These are phyloP conservation scores for Plasmodium blacklocki DNA, from an alignment of 169 alveolate species.

Conservation along the genomic window DNA sequence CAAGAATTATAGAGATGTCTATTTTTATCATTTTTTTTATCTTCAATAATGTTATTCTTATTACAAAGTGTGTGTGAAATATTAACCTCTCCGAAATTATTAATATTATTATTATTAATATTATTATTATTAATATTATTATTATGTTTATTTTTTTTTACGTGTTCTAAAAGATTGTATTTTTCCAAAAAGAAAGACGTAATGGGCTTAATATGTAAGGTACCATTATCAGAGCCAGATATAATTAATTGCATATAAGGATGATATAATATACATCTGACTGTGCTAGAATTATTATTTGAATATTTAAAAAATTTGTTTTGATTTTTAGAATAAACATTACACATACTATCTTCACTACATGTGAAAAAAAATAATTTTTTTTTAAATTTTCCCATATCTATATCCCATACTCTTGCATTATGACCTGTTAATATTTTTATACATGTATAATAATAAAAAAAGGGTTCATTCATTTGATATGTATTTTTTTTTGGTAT, in stretches of 20 bases:
- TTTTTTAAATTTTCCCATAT: conserved; percentile 29
- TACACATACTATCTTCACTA: conserved; percentile 69
- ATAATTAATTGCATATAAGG: neutral
- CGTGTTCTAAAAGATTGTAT: neutral
- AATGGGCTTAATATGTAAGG: conserved; percentile 28
- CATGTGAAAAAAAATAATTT: conserved; percentile 45
- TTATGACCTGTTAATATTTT: conserved; percentile 50
- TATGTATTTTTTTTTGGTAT: neutral
- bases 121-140: neutral
- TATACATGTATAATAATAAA: conserved; percentile 2
- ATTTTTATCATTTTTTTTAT: neutral
- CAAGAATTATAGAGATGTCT: neutral
- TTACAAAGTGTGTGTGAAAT: too few relatives aligned
- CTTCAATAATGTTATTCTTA: neutral
- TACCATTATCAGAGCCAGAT: conserved; percentile 37
- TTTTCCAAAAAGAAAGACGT: neutral
- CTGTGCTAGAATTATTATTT: conserved; percentile 21
- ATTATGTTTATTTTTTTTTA: neutral
- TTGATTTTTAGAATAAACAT: conserved; percentile 14
- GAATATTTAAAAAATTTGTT: conserved; percentile 18
- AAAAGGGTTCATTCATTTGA: neutral
- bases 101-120: neutral
- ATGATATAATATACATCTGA: conserved; percentile 65
- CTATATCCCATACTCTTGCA: conserved; percentile 74
- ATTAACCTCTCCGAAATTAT: neutral